Percentiles rank a stretch among this genome's conserved stretches.
These are phyloP conservation scores for Flueggea neowawraea DNA, from an alignment of 441 rosid species.

Conservation along the genomic window DNA sequence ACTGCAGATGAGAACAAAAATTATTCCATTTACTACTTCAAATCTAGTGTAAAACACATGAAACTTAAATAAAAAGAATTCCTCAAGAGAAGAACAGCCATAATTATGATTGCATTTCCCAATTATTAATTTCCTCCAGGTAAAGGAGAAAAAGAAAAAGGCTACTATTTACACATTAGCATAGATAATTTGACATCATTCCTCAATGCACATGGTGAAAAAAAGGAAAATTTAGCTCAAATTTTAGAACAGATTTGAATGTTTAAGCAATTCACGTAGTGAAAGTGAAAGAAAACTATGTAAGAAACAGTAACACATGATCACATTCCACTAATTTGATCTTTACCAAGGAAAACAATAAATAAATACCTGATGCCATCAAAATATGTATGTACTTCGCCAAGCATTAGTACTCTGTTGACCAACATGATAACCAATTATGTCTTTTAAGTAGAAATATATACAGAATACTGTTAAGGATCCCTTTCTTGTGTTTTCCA, in stretches of 20 bases:
- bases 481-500: slow-evolving; percentile 15
- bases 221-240: background rate
- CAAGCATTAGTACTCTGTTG: too few species aligned
- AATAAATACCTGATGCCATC: background rate
- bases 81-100: background rate
- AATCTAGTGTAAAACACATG: background rate
- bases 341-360: background rate
- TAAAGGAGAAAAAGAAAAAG: too few species aligned
- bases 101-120: background rate
- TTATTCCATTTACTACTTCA: background rate
- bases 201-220: slow-evolving; percentile 3
- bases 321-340: background rate
- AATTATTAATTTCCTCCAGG: too few species aligned
- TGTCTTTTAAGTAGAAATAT: background rate
- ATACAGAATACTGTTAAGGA: background rate
- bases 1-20: slow-evolving; percentile 31
- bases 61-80: background rate
- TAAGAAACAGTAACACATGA: background rate
- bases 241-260: background rate
- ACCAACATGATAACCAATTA: background rate
- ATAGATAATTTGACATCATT: background rate
- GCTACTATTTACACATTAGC: too few species aligned
- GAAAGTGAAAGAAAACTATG: background rate
- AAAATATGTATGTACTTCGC: too few species aligned
- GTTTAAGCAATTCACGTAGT: slow-evolving; percentile 2